Percentiles rank a stretch among this genome's conserved stretches.
These are phyloP conservation scores for Penicillium sp. DNA, from an alignment of 2,329 filamentous ascomycete species.

Conservation along the genomic window DNA sequence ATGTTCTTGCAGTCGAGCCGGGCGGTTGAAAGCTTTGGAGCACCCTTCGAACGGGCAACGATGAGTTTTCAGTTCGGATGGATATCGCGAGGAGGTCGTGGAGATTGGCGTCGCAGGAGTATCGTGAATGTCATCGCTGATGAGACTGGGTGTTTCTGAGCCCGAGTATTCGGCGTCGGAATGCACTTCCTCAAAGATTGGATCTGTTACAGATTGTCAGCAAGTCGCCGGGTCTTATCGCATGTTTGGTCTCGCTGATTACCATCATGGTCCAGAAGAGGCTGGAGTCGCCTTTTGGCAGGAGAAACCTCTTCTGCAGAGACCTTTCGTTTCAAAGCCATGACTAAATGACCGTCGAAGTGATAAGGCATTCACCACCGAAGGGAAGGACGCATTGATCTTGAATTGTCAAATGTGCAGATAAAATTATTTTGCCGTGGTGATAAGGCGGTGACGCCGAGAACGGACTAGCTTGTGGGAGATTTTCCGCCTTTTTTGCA, in stretches of 20 bases:
- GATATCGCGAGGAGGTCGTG: conserved; percentile 51
- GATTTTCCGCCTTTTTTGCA: conserved; percentile 40
- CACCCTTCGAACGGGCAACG: conserved; percentile 74
- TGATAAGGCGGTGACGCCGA: conserved; percentile 33
- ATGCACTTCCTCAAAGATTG: conserved; percentile 34
- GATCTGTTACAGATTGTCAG: conserved; percentile 40
- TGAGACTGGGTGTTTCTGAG: conserved; percentile 30
- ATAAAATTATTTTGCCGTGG: conserved; percentile 37
- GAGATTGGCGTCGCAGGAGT: conserved; percentile 56
- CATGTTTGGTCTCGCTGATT: conserved; percentile 13
- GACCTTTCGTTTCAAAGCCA: conserved; percentile 41
- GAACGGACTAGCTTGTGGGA: conserved; percentile 34
- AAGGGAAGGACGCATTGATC: not conserved
- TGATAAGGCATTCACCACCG: not conserved
- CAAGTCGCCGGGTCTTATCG: conserved; percentile 5
- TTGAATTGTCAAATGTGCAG: conserved; percentile 7
- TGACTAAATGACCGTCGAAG: conserved; percentile 19
- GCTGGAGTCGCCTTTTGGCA: conserved; percentile 35
- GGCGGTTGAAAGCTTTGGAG: conserved; percentile 82
- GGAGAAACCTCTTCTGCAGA: conserved; percentile 26
- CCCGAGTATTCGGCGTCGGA: conserved; percentile 38
- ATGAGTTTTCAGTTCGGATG: conserved; percentile 75
- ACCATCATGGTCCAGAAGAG: conserved; percentile 32
- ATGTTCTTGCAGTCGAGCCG: conserved; percentile 76
- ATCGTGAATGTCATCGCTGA: conserved; percentile 39